These are phyloP conservation scores for Coemansia sp. DNA, from an alignment of 192 early-diverging fungal genomes.

Conservation along the genomic window DNA sequence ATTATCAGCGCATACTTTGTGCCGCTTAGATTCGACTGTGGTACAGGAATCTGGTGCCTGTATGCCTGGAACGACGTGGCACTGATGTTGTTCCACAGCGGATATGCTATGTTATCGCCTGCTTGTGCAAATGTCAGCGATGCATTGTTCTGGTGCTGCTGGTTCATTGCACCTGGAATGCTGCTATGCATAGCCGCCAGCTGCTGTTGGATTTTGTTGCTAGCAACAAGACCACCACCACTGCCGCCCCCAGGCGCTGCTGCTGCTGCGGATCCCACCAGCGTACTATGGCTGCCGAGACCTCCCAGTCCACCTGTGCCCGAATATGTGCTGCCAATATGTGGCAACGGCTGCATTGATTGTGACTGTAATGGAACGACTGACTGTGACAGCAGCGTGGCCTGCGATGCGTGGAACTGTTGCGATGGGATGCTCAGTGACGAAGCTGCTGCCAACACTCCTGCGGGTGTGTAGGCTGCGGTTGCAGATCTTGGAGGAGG, in stretches of 20 bases:
- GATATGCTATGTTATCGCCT: constrained; percentile 13
- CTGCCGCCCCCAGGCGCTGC: constrained; percentile 9
- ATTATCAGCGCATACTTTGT: constrained; percentile 57
- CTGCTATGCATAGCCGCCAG: constrained; percentile 1
- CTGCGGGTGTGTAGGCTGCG: background rate
- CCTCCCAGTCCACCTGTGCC: too few relatives aligned
- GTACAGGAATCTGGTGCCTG: constrained; percentile 40
- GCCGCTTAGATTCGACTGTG: constrained; percentile 34
- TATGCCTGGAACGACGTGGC: constrained; percentile 30
- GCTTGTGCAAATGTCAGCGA: constrained; percentile 16
- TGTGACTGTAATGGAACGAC: background rate
- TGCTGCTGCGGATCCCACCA: background rate
- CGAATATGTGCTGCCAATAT: constrained; percentile 3
- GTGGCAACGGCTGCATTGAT: background rate
- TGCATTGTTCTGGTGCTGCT: background rate
- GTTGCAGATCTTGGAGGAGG: constrained; percentile 5
- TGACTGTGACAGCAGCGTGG: constrained; percentile 1
- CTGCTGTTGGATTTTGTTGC: background rate
- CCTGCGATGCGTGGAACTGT: constrained; percentile 17
- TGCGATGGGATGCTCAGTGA: constrained; percentile 5
- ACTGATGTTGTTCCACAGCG: constrained; percentile 34
- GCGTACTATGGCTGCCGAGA: too few relatives aligned
- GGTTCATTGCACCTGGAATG: background rate
- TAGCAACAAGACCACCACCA: background rate
- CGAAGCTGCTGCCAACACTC: constrained; percentile 13